Evolutionary conservation across 2,329 filamentous ascomycete species (phyloP).

Genomic region (Zymoseptoria brevis): DNA sequence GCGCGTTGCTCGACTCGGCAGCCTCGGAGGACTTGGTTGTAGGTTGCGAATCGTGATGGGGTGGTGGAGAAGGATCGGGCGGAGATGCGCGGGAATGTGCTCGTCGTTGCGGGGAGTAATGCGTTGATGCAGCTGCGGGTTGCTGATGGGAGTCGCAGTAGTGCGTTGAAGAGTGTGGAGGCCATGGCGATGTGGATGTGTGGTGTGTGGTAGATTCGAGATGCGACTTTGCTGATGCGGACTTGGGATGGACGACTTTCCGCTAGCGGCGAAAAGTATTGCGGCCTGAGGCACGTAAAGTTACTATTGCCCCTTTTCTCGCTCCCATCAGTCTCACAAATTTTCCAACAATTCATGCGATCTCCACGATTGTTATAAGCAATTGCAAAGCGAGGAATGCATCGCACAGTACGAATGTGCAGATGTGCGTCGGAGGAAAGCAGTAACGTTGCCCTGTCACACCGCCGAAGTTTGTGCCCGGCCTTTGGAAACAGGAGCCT

Average conservation of each 20-base stretch:
- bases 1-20: constrained; percentile 72
- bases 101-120: constrained; percentile 16
- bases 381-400: no score
- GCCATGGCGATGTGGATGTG: constrained; percentile 27
- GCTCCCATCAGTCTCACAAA: no score
- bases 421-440: no score
- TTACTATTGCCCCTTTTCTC: no score
- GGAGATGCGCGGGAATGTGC: constrained; percentile 15
- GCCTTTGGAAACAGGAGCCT: neutral
- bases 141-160: constrained; percentile 30
- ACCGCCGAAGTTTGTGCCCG: no score
- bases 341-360: no score
- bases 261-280: no score
- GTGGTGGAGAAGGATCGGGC: constrained; percentile 34
- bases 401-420: no score
- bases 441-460: no score
- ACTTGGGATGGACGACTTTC: neutral
- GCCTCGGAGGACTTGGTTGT: constrained; percentile 51
- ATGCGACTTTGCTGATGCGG: neutral
- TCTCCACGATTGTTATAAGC: no score
- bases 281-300: no score
- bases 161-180: constrained; percentile 32
- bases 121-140: constrained; percentile 20
- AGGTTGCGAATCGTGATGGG: constrained; percentile 35
- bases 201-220: neutral